Evolutionary conservation across 805 yeast genomes (phyloP).

Genomic region (Jamesozyma lodderae): DNA sequence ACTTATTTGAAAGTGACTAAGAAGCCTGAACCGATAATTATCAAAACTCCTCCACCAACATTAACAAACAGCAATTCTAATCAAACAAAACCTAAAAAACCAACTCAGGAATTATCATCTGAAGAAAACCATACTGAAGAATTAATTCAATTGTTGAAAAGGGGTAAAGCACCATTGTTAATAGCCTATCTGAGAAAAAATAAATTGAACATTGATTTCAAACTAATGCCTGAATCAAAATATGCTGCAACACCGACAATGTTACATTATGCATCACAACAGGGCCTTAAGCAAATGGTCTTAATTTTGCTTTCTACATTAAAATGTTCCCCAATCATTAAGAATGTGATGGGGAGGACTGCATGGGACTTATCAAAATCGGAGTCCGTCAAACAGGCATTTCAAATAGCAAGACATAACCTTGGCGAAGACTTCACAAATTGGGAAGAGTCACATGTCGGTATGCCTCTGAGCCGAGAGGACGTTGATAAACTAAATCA

Average conservation of each 20-base stretch:
- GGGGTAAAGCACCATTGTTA: slow-evolving; percentile 69
- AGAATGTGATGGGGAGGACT: slow-evolving; percentile 47
- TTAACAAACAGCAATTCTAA: neutral
- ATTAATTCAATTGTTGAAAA: slow-evolving; percentile 50
- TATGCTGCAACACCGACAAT: slow-evolving; percentile 58
- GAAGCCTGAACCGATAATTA: slow-evolving; percentile 41
- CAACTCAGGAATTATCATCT: slow-evolving; percentile 17
- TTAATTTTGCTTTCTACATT: slow-evolving; percentile 47
- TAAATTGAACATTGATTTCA: slow-evolving; percentile 43
- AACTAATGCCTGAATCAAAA: slow-evolving; percentile 45
- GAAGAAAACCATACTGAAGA: slow-evolving; percentile 50
- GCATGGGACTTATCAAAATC: slow-evolving; percentile 59
- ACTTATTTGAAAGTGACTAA: slow-evolving; percentile 48
- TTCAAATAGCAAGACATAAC: slow-evolving; percentile 57
- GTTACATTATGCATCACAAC: slow-evolving; percentile 67
- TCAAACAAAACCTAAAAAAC: slow-evolving; percentile 4
- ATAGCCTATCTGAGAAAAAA: slow-evolving; percentile 52
- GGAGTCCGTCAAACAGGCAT: slow-evolving; percentile 39
- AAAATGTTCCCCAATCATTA: slow-evolving; percentile 60
- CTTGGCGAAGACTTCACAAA: slow-evolving; percentile 63
- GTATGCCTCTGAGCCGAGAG: slow-evolving; percentile 47
- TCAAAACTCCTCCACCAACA: slow-evolving; percentile 21
- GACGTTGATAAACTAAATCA: slow-evolving; percentile 40
- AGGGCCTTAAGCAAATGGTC: slow-evolving; percentile 60
- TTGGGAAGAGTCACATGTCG: slow-evolving; percentile 65